Conservation (phyloP, 495 filamentous ascomycete genomes). For the Penicillium roqueforti region DNA sequence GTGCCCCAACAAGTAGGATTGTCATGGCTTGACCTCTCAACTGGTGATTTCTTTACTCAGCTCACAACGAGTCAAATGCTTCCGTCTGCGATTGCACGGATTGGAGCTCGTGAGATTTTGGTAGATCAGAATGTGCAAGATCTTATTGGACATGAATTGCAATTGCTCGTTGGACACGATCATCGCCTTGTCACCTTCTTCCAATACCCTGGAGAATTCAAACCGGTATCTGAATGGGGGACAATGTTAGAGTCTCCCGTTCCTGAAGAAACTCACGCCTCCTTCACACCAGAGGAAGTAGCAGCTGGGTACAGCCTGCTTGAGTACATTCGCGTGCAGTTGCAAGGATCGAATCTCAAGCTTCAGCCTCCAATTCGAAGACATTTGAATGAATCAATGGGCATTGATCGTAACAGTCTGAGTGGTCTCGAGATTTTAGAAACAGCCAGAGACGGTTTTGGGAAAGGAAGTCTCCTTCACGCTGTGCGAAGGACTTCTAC, state of each 20-base stretch:
- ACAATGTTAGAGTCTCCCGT: slow-evolving; percentile 69
- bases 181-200: slow-evolving; percentile 47
- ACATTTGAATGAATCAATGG: slow-evolving; percentile 72
- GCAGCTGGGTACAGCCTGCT: slow-evolving; percentile 71
- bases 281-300: slow-evolving; percentile 47
- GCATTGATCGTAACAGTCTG: slow-evolving; percentile 86
- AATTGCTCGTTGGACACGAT: slow-evolving; percentile 39
- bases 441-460: slow-evolving; percentile 69
- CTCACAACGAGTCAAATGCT: slow-evolving; percentile 67
- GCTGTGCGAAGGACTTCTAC: slow-evolving; percentile 85
- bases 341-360: slow-evolving; percentile 76
- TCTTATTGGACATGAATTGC: slow-evolving; percentile 37
- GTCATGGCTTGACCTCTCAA: slow-evolving; percentile 93
- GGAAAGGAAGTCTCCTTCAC: slow-evolving; percentile 81
- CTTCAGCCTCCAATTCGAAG: slow-evolving; percentile 77
- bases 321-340: slow-evolving; percentile 72
- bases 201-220: slow-evolving; percentile 26
- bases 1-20: slow-evolving; percentile 60
- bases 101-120: slow-evolving; percentile 81
- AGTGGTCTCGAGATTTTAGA: slow-evolving; percentile 82
- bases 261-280: slow-evolving; percentile 29
- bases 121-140: slow-evolving; percentile 60
- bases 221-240: slow-evolving; percentile 60
- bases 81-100: slow-evolving; percentile 71
- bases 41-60: slow-evolving; percentile 88